These are phyloP conservation scores for Mycena floridula DNA, from an alignment of 768 basidiomycete species.

Conservation along the genomic window DNA sequence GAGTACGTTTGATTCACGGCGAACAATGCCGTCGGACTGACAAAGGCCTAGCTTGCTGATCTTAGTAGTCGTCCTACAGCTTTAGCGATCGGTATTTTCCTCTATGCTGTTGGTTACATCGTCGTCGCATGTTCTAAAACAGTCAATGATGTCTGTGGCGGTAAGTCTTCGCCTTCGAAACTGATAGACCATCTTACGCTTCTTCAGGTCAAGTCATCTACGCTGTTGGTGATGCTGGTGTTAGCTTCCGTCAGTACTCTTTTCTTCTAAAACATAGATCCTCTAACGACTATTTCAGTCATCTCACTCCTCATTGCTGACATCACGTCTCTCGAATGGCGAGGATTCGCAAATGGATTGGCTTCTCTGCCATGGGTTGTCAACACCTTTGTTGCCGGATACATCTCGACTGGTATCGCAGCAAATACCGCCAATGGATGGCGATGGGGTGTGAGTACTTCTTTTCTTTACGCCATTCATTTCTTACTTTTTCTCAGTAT, in stretches of 20 bases:
- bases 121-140: constrained; percentile 9
- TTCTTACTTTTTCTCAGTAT: no score
- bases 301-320: constrained; percentile 9
- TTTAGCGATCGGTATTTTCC: constrained; percentile 26
- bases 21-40: no score
- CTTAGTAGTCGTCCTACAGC: constrained; percentile 42
- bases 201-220: no score
- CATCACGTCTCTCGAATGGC: constrained; percentile 11
- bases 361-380: constrained; percentile 9
- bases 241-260: no score
- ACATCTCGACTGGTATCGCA: constrained; percentile 6
- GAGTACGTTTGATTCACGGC: no score
- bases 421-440: constrained; percentile 6
- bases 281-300: no score
- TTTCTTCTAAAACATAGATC: no score
- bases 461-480: no score
- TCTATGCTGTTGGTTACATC: constrained; percentile 33
- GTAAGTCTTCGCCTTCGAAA: no score
- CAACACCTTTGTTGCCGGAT: constrained; percentile 7
- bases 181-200: no score
- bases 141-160: constrained; percentile 9
- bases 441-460: constrained; percentile 14
- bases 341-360: constrained; percentile 8
- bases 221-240: constrained; percentile 7
- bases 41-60: no score